phyloP scores from a whole-genome alignment of 2,329 filamentous ascomycete genomes.

The Cordyceps cicadae region DNA sequence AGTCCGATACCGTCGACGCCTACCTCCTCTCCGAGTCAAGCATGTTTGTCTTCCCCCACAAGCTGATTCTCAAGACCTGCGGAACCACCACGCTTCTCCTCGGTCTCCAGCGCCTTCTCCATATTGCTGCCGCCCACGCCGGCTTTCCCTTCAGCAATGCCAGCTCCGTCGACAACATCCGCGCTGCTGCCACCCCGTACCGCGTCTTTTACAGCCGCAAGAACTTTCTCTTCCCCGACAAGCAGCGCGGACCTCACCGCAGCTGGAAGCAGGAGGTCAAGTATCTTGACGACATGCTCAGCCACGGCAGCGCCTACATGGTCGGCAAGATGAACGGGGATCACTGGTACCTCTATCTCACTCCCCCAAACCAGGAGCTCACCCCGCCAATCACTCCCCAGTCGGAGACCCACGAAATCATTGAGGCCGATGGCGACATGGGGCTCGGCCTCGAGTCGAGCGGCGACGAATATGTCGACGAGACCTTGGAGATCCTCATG shows the following conservation, averaged over 20 bases:
- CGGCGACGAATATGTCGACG: conserved; percentile 53
- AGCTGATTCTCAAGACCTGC: conserved; percentile 96
- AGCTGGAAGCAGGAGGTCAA: conserved; percentile 97
- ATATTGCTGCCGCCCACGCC: conserved; percentile 79
- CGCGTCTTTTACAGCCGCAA: conserved; percentile 98
- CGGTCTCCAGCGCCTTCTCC: conserved; percentile 81
- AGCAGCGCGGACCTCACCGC: conserved; percentile 86
- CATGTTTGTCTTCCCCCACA: conserved; percentile 99
- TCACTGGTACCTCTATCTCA: conserved; percentile 98
- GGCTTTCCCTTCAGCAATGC: conserved; percentile 81
- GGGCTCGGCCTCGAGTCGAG: conserved; percentile 30
- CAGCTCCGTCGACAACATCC: conserved; percentile 55
- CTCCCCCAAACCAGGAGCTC: conserved; percentile 68
- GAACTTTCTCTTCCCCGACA: conserved; percentile 93
- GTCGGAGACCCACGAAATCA: conserved; percentile 33
- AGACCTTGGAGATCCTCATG: conserved; percentile 70
- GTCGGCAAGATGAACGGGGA: conserved; percentile 99
- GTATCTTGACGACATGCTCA: conserved; percentile 84
- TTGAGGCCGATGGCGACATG: conserved; percentile 47
- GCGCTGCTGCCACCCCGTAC: conserved; percentile 77
- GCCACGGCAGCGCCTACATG: conserved; percentile 94
- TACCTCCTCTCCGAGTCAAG: conserved; percentile 97
- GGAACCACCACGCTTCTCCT: conserved; percentile 90
- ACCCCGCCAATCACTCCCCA: conserved; percentile 77
- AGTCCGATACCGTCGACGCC: conserved; percentile 89